phyloP scores from a whole-genome alignment of 2,329 filamentous ascomycete species.

The Penicillium crustosum region DNA sequence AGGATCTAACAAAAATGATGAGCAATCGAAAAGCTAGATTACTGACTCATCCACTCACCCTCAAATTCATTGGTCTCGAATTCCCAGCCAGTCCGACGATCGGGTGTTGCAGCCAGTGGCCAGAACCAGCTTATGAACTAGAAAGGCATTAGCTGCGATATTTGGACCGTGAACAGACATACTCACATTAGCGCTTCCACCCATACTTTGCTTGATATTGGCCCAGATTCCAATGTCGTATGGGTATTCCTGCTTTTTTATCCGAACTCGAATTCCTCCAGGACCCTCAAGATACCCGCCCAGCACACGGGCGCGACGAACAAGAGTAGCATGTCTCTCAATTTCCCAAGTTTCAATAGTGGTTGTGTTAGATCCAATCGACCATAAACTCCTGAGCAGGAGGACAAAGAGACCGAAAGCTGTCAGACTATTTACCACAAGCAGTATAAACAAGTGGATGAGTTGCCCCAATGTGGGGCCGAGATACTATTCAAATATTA shows the following conservation, averaged over 20 bases:
- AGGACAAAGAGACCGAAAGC: constrained; percentile 57
- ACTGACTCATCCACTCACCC: constrained; percentile 36
- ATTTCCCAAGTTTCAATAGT: constrained; percentile 66
- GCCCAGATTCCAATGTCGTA: constrained; percentile 64
- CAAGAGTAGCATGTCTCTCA: constrained; percentile 48
- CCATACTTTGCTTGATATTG: constrained; percentile 62
- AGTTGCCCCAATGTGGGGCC: constrained; percentile 57
- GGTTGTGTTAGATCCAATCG: constrained; percentile 58
- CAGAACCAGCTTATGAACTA: constrained; percentile 59
- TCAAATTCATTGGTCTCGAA: constrained; percentile 64
- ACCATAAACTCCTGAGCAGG: constrained; percentile 56
- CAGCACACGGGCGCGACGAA: constrained; percentile 48
- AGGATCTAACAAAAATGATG: constrained; percentile 27
- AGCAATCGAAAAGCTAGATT: neutral
- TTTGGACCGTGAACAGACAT: neutral
- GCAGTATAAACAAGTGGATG: constrained; percentile 55
- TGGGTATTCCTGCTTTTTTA: constrained; percentile 62
- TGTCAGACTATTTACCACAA: constrained; percentile 56
- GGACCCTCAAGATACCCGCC: constrained; percentile 61
- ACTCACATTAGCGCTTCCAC: constrained; percentile 49
- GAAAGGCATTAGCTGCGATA: constrained; percentile 1
- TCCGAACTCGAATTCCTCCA: constrained; percentile 54
- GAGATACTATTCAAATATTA: constrained; percentile 51
- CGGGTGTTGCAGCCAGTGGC: constrained; percentile 56
- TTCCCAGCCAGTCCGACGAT: constrained; percentile 46